phyloP scores from a whole-genome alignment of 352 stramenopile species.

The Phytophthora aleatoria region DNA sequence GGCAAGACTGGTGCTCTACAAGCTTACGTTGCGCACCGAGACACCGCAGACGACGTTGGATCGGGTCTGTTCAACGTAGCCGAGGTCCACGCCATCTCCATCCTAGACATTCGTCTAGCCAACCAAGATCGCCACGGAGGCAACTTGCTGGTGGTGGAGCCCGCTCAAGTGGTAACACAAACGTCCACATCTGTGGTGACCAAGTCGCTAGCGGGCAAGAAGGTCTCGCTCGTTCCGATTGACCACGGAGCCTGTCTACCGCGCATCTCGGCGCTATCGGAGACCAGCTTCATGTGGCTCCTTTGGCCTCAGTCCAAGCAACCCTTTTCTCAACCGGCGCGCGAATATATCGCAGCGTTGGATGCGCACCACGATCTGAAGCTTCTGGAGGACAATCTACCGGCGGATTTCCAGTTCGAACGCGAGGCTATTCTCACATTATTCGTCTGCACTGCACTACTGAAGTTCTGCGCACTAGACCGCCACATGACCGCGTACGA shows the following conservation, averaged over 20 bases:
- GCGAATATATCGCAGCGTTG: constrained; percentile 46
- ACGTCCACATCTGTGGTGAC: constrained; percentile 23
- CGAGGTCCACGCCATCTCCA: constrained; percentile 72
- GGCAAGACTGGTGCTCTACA: constrained; percentile 62
- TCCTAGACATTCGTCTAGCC: constrained; percentile 79
- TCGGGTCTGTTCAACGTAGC: constrained; percentile 43
- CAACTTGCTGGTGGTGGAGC: constrained; percentile 66
- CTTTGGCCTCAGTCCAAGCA: constrained; percentile 65
- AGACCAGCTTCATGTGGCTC: constrained; percentile 77
- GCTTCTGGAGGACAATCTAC: constrained; percentile 32
- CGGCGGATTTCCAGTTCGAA: constrained; percentile 36
- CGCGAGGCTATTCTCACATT: constrained; percentile 52
- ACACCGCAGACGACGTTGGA: constrained; percentile 65
- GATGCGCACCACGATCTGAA: constrained; percentile 42
- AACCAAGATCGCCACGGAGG: constrained; percentile 85
- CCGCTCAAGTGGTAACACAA: constrained; percentile 14
- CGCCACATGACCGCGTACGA: constrained; percentile 51
- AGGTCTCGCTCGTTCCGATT: constrained; percentile 62
- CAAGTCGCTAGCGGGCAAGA: constrained; percentile 21
- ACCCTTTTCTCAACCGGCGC: constrained; percentile 40
- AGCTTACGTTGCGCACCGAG: constrained; percentile 64
- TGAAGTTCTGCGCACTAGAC: constrained; percentile 57
- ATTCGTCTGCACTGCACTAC: constrained; percentile 49
- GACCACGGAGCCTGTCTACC: constrained; percentile 82
- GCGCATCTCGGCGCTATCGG: constrained; percentile 40